phyloP scores from a whole-genome alignment of 371 early-diverging fungal species.

The Mucor racemosus region DNA sequence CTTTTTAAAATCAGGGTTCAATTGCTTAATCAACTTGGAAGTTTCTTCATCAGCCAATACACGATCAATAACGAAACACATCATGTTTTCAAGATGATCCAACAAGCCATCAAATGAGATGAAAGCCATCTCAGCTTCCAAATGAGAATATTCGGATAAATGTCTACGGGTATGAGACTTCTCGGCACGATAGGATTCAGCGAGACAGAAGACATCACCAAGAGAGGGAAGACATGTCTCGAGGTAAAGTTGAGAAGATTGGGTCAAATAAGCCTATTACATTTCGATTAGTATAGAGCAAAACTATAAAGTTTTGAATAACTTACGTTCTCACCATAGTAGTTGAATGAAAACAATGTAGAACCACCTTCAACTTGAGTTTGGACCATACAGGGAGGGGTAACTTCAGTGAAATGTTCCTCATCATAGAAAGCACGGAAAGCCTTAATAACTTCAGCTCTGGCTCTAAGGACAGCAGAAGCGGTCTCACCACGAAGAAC shows the following conservation, averaged over 20 bases:
- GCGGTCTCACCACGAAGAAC: constrained; percentile 95
- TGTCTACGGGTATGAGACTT: constrained; percentile 99
- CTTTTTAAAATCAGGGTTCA: constrained; percentile 92
- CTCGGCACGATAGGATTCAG: constrained; percentile 99
- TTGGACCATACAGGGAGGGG: constrained; percentile 99
- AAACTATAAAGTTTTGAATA: not conserved
- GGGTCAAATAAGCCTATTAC: constrained; percentile 94
- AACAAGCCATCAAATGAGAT: constrained; percentile 94
- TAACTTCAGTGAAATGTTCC: constrained; percentile 91
- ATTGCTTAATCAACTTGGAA: constrained; percentile 80
- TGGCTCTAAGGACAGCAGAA: constrained; percentile 89
- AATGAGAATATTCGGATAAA: constrained; percentile 98
- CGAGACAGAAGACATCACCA: constrained; percentile 98
- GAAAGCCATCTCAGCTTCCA: constrained; percentile 98
- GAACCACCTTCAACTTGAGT: constrained; percentile 99
- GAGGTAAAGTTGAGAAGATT: constrained; percentile 99
- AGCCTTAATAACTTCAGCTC: constrained; percentile 86
- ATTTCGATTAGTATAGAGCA: not conserved
- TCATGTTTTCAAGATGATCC: constrained; percentile 89
- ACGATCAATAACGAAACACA: constrained; percentile 85
- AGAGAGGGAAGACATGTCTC: constrained; percentile 98
- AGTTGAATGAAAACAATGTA: constrained; percentile 97
- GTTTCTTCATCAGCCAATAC: constrained; percentile 81
- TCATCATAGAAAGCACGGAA: constrained; percentile 96
- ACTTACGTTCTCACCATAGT: constrained; percentile 90